phyloP scores from a whole-genome alignment of 352 stramenopile genomes.

The Pythium coloratum region DNA sequence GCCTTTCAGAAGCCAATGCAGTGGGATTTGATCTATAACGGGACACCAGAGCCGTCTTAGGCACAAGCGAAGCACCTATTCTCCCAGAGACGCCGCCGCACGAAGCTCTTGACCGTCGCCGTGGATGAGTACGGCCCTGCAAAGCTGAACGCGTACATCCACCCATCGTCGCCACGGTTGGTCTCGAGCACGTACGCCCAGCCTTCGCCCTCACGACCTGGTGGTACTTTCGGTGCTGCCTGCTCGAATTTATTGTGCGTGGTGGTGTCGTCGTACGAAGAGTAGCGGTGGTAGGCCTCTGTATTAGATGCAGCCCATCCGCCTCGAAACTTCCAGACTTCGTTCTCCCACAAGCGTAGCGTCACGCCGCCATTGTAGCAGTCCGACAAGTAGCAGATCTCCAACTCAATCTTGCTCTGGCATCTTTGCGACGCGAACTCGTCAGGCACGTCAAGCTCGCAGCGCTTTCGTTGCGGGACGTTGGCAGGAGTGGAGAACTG shows the following conservation, averaged over 20 bases:
- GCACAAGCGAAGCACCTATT: slow-evolving; percentile 43
- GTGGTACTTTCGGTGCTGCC: slow-evolving; percentile 39
- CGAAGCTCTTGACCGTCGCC: slow-evolving; percentile 51
- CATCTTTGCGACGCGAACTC: slow-evolving; percentile 47
- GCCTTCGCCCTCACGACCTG: slow-evolving; percentile 39
- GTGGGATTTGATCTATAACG: background rate
- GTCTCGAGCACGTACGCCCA: slow-evolving; percentile 51
- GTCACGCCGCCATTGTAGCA: slow-evolving; percentile 38
- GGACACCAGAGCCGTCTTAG: background rate
- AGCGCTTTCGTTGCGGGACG: slow-evolving; percentile 48
- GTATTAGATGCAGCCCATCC: slow-evolving; percentile 52
- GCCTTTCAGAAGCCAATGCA: background rate
- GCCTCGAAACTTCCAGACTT: slow-evolving; percentile 47
- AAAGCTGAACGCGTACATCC: slow-evolving; percentile 70
- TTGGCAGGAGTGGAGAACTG: slow-evolving; percentile 45
- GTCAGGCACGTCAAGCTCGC: slow-evolving; percentile 40
- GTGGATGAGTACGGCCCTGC: slow-evolving; percentile 52
- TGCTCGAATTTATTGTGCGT: slow-evolving; percentile 48
- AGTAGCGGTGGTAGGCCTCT: slow-evolving; percentile 51
- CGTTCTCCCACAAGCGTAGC: slow-evolving; percentile 65
- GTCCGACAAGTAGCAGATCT: slow-evolving; percentile 43
- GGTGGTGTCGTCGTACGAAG: slow-evolving; percentile 44
- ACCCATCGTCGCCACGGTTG: slow-evolving; percentile 56
- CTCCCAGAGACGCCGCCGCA: slow-evolving; percentile 72
- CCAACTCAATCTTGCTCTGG: slow-evolving; percentile 51